Evolutionary conservation across 768 basidiomycete genomes (phyloP).

Genomic region (Sutorius australiensis): DNA sequence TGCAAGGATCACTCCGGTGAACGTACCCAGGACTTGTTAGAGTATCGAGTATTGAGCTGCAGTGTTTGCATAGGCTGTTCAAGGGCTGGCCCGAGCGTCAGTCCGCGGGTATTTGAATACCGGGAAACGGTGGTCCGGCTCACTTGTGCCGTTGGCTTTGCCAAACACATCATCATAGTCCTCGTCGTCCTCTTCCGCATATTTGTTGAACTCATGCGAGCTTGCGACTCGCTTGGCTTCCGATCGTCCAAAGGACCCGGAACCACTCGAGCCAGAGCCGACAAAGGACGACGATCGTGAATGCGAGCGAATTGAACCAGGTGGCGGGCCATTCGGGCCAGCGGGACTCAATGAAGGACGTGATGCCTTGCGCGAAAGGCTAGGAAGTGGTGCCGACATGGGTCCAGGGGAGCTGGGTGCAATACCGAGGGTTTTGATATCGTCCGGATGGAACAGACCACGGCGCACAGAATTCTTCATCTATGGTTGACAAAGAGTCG

Average conservation of each 20-base stretch:
- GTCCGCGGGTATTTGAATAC: not conserved
- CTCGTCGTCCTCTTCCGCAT: slow-evolving; percentile 83
- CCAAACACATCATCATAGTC: slow-evolving; percentile 96
- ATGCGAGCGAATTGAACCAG: slow-evolving; percentile 41
- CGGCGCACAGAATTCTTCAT: slow-evolving; percentile 69
- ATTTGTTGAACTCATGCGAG: slow-evolving; percentile 74
- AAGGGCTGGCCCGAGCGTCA: slow-evolving; percentile 35
- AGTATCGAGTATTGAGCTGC: slow-evolving; percentile 80
- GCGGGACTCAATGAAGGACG: slow-evolving; percentile 52
- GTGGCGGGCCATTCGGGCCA: slow-evolving; percentile 21
- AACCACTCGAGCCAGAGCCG: slow-evolving; percentile 37
- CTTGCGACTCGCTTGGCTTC: slow-evolving; percentile 55
- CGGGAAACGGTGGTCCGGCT: slow-evolving; percentile 27
- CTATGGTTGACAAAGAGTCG: slow-evolving; percentile 29
- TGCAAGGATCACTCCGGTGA: slow-evolving; percentile 6
- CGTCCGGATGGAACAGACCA: slow-evolving; percentile 84
- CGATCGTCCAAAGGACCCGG: slow-evolving; percentile 60
- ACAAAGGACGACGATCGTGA: slow-evolving; percentile 58
- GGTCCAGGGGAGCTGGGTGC: slow-evolving; percentile 51
- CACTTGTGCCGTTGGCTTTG: slow-evolving; percentile 64
- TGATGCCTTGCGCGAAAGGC: slow-evolving; percentile 49
- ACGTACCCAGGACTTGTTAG: slow-evolving; percentile 85
- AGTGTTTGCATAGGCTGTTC: slow-evolving; percentile 70
- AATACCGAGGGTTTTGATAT: slow-evolving; percentile 75
- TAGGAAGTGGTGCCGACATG: slow-evolving; percentile 63